Percentiles rank a stretch among this genome's conserved stretches.
Evolutionary conservation across 2,329 filamentous ascomycete genomes (phyloP).

Genomic region (Colletotrichum somersetense): DNA sequence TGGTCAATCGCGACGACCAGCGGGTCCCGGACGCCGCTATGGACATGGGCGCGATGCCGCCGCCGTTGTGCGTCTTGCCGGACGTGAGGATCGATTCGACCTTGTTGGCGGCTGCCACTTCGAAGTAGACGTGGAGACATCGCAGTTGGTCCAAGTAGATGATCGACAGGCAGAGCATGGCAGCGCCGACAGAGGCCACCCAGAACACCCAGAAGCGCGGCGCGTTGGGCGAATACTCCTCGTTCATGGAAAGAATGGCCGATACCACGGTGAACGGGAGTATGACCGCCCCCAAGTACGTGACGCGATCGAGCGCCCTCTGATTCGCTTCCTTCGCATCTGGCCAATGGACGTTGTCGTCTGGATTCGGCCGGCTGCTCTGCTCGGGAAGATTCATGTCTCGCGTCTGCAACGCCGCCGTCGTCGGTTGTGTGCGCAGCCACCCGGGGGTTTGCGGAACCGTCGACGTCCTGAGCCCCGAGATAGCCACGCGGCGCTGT

Average conservation of each 20-base stretch:
- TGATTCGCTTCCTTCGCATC: slow-evolving; percentile 50
- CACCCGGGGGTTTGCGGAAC: slow-evolving; percentile 43
- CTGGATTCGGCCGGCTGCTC: background rate
- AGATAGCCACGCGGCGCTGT: slow-evolving; percentile 44
- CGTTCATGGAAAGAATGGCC: slow-evolving; percentile 61
- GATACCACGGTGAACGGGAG: slow-evolving; percentile 63
- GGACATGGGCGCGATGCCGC: slow-evolving; percentile 48
- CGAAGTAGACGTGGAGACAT: slow-evolving; percentile 60
- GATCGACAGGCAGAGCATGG: slow-evolving; percentile 54
- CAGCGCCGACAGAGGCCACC: slow-evolving; percentile 56
- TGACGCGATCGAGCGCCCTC: slow-evolving; percentile 60
- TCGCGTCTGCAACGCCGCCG: slow-evolving; percentile 24
- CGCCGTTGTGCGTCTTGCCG: background rate
- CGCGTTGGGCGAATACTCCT: slow-evolving; percentile 57
- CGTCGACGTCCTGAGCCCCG: slow-evolving; percentile 17
- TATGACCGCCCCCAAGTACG: slow-evolving; percentile 63
- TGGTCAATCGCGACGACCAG: slow-evolving; percentile 29
- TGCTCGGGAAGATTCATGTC: slow-evolving; percentile 7
- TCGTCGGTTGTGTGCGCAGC: slow-evolving; percentile 37
- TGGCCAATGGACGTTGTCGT: background rate
- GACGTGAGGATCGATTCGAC: slow-evolving; percentile 40
- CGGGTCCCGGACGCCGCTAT: slow-evolving; percentile 16
- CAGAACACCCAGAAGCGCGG: slow-evolving; percentile 63
- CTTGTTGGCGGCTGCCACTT: slow-evolving; percentile 51
- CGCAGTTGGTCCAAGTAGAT: slow-evolving; percentile 64